These are phyloP conservation scores for Fraxinus velutina DNA, from an alignment of 305 asterid species.

Conservation along the genomic window DNA sequence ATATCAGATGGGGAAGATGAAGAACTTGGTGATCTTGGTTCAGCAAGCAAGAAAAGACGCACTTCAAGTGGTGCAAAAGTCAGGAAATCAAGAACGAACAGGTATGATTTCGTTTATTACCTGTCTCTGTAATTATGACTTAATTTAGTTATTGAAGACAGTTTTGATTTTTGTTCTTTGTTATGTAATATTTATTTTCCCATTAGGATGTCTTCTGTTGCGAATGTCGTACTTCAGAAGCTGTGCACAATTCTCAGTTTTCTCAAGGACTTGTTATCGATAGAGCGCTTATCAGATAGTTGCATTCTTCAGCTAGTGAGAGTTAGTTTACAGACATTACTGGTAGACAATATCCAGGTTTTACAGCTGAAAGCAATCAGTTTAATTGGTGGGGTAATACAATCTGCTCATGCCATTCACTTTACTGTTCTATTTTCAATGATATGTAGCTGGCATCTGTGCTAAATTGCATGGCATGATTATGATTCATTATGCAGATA, in stretches of 20 bases:
- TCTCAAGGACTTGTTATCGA: constrained; percentile 71
- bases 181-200: constrained; percentile 23
- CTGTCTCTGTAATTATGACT: neutral
- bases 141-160: neutral
- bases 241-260: constrained; percentile 87
- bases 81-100: constrained; percentile 64
- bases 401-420: constrained; percentile 26
- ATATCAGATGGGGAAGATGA: constrained; percentile 75
- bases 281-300: constrained; percentile 94
- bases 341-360: constrained; percentile 89
- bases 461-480: constrained; percentile 28
- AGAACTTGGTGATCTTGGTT: constrained; percentile 68
- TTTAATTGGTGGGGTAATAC: constrained; percentile 89
- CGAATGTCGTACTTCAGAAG: constrained; percentile 80
- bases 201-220: constrained; percentile 65
- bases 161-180: constrained; percentile 15
- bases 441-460: constrained; percentile 21
- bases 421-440: constrained; percentile 23
- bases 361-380: constrained; percentile 95
- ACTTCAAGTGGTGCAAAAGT: constrained; percentile 55
- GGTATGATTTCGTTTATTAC: constrained; percentile 36
- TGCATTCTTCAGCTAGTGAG: constrained; percentile 89
- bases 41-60: constrained; percentile 82
- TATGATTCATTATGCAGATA: constrained; percentile 50
- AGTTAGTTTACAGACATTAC: constrained; percentile 79